Conservation (phyloP, 176 grass and related monocot species). For the barley (Hordeum vulgare) region MorexV3_pseudomolecules_assembly NC_058518.1:468130745-468131244, state of each 20-base stretch:
- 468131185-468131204: slow-evolving; percentile 3
- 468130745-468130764: neutral
- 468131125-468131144: neutral
- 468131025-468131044: neutral
- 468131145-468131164: neutral
- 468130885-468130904: neutral
- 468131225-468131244: slow-evolving; percentile 8
- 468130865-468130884: neutral
- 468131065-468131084: neutral
- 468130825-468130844: neutral
- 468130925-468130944: too few relatives aligned
- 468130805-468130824: neutral
- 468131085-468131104: slow-evolving; percentile 12
- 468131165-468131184: neutral
- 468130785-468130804: neutral
- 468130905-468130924: too few relatives aligned
- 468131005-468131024: neutral
- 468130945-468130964: neutral
- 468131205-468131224: neutral
- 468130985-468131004: neutral
- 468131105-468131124: neutral
- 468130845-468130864: neutral
- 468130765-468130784: neutral
- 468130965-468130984: neutral
- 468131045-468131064: neutral